phyloP scores from a whole-genome alignment of 129 eudicot species.

The Deinandra increscens region DNA sequence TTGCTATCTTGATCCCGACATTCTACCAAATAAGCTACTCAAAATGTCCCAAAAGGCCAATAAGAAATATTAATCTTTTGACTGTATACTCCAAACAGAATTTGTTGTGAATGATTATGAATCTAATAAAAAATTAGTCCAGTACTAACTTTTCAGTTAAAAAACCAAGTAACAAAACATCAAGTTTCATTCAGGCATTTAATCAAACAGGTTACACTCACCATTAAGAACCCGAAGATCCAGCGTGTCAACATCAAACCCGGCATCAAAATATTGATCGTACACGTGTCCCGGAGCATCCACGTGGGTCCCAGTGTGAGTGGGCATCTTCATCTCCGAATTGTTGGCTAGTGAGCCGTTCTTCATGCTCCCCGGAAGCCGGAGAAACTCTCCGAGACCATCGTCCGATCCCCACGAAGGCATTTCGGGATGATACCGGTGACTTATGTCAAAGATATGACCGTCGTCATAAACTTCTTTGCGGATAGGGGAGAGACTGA shows the following conservation, averaged over 20 bases:
- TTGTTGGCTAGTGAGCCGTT: constrained; percentile 41
- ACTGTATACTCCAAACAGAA: neutral
- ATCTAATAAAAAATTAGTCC: neutral
- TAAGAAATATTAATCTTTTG: too few relatives aligned
- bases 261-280: constrained; percentile 60
- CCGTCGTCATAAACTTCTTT: constrained; percentile 45
- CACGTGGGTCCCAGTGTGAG: constrained; percentile 54
- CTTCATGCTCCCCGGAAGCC: constrained; percentile 35
- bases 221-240: constrained; percentile 68
- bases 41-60: constrained; percentile 10
- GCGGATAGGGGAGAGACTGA: constrained; percentile 22
- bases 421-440: constrained; percentile 38
- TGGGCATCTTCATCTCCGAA: constrained; percentile 44
- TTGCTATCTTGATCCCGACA: neutral
- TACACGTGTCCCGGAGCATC: constrained; percentile 53
- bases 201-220: constrained; percentile 25
- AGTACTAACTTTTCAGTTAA: neutral
- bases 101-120: neutral
- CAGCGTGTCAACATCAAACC: constrained; percentile 74
- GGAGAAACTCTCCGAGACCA: constrained; percentile 42
- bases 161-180: constrained; percentile 1
- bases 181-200: constrained; percentile 7
- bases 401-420: constrained; percentile 45
- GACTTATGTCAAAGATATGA: constrained; percentile 50
- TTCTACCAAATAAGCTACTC: constrained; percentile 2